Conservation (phyloP, 73 alveolate species). For the Urostyla sp. region DNA sequence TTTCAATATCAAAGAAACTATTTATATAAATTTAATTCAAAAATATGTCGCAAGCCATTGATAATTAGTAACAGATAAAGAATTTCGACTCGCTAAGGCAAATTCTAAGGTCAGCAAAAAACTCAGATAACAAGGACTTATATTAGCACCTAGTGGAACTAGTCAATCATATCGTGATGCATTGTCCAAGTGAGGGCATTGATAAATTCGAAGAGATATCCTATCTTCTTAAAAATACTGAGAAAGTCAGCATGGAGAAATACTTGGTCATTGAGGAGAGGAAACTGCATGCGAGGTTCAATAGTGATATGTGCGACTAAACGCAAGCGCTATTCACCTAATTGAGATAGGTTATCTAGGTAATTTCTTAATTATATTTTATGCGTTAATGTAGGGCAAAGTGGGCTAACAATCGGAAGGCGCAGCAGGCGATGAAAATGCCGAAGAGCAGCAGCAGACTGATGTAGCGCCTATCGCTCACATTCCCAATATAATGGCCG, state of each 20-base stretch:
- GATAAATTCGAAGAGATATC: constrained; percentile 73
- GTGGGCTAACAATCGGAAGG: constrained; percentile 9
- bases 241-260: background rate
- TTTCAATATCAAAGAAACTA: background rate
- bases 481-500: constrained; percentile 81
- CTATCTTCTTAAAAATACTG: constrained; percentile 54
- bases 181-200: constrained; percentile 69
- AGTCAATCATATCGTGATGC: constrained; percentile 58
- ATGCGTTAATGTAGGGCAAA: constrained; percentile 33
- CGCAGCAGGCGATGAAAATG: constrained; percentile 28
- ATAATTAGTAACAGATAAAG: background rate
- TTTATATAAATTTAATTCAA: no score
- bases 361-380: no score
- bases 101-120: constrained; percentile 38
- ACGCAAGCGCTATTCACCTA: no score
- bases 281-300: no score
- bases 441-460: constrained; percentile 48
- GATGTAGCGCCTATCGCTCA: constrained; percentile 53
- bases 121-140: constrained; percentile 57
- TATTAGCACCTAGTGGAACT: constrained; percentile 60
- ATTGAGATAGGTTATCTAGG: no score
- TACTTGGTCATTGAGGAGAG: constrained; percentile 19
- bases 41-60: background rate
- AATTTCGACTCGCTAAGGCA: constrained; percentile 32
- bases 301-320: background rate